These are phyloP conservation scores for Xylaria sp. DNA, from an alignment of 2,329 filamentous ascomycete species.

Conservation along the genomic window DNA sequence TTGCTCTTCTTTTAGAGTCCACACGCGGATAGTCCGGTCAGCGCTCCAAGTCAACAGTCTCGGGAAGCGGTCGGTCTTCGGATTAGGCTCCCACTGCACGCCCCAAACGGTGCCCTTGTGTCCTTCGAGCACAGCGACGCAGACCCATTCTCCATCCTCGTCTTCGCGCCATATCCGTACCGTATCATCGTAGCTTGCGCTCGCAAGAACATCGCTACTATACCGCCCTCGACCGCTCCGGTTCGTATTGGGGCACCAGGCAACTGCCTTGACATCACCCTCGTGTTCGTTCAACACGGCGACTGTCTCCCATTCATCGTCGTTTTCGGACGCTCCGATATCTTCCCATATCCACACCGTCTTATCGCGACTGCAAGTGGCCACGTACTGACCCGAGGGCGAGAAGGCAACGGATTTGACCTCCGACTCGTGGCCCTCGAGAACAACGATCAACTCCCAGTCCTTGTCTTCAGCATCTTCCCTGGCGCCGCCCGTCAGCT, in stretches of 20 bases:
- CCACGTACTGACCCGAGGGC: conserved; percentile 80
- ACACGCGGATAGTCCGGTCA: conserved; percentile 82
- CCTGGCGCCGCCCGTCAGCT: conserved; percentile 53
- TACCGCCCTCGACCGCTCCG: conserved; percentile 60
- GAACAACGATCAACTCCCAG: conserved; percentile 90
- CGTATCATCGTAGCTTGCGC: conserved; percentile 93
- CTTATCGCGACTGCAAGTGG: conserved; percentile 93
- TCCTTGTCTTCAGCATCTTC: conserved; percentile 74
- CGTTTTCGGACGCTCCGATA: conserved; percentile 75
- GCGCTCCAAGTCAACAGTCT: conserved; percentile 87
- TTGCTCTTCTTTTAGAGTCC: conserved; percentile 72
- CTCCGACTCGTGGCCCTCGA: conserved; percentile 96
- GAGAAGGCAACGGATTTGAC: conserved; percentile 84
- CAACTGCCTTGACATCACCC: conserved; percentile 92
- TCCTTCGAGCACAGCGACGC: conserved; percentile 82
- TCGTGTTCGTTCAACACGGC: conserved; percentile 95
- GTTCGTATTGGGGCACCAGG: conserved; percentile 82
- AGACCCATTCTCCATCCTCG: conserved; percentile 89
- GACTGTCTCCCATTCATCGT: conserved; percentile 97
- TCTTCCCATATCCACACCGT: conserved; percentile 99
- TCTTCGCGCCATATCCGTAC: conserved; percentile 91
- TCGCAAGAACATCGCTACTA: conserved; percentile 80
- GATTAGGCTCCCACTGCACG: conserved; percentile 73
- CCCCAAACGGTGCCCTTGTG: conserved; percentile 92
- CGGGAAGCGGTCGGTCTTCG: conserved; percentile 59